These are phyloP conservation scores for Fusarium sp. DNA, from an alignment of 2,329 filamentous ascomycete species.

Conservation along the genomic window DNA sequence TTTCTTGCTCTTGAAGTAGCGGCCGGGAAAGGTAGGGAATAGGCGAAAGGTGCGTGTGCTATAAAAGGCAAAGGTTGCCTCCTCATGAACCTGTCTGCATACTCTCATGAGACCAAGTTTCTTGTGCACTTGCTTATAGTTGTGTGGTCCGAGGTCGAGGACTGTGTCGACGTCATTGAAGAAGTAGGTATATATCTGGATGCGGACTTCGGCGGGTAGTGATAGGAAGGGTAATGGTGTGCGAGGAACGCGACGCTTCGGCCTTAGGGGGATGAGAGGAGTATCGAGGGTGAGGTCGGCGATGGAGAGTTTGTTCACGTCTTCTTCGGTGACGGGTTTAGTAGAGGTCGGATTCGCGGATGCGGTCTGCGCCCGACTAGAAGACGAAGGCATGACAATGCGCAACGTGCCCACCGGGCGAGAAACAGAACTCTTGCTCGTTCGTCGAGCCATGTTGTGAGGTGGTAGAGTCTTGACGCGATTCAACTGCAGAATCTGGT, in stretches of 20 bases:
- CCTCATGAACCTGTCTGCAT: slow-evolving; percentile 68
- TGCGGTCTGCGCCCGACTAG: slow-evolving; percentile 17
- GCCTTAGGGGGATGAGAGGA: slow-evolving; percentile 44
- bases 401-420: slow-evolving; percentile 33
- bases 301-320: slow-evolving; percentile 54
- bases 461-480: background rate
- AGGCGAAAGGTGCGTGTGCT: slow-evolving; percentile 70
- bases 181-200: slow-evolving; percentile 74
- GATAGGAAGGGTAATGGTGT: slow-evolving; percentile 72
- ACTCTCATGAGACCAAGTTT: slow-evolving; percentile 70
- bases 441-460: slow-evolving; percentile 36
- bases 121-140: slow-evolving; percentile 70
- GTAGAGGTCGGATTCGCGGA: slow-evolving; percentile 47
- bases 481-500: background rate
- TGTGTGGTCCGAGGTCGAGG: slow-evolving; percentile 74
- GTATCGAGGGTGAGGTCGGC: slow-evolving; percentile 56
- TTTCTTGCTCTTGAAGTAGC: slow-evolving; percentile 78
- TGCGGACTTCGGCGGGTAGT: slow-evolving; percentile 75
- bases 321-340: slow-evolving; percentile 52
- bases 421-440: slow-evolving; percentile 35
- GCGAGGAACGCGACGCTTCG: slow-evolving; percentile 47
- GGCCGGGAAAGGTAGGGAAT: slow-evolving; percentile 72
- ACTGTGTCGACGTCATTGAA: slow-evolving; percentile 65
- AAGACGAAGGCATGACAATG: slow-evolving; percentile 28
- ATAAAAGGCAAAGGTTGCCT: slow-evolving; percentile 75